Base-by-base conservation (phyloP, 2,329 filamentous ascomycete species). In the Lasiodiplodia sp. region DNA sequence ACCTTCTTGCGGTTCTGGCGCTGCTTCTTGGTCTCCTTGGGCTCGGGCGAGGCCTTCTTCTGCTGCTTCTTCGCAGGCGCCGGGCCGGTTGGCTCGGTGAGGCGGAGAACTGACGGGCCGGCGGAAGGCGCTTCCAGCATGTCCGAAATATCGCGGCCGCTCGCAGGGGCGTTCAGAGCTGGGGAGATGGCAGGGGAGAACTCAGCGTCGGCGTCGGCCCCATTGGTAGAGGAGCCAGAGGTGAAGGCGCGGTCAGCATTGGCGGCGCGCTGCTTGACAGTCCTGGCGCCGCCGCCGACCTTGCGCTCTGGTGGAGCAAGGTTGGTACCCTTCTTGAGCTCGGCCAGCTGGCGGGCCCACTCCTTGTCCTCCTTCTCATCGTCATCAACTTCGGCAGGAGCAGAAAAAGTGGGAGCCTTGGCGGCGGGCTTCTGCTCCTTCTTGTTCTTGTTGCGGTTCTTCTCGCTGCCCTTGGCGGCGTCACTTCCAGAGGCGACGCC, bases 1-100 rank as follows among this genome's bases (percentile, higher is more conserved):
- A 88, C 89, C 88, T 97, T 97, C 84, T 91, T 89, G 73, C 91
- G 88, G 83, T 97, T 96, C 84, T 97, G 94, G 70, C 94, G 90
- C 84, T 97, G 93, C 86, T 97, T 97, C 91, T 97, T 97, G 23
- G 91, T 92, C 85, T 97, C 92, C 21, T 86, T 87, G 60, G 87
- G 70, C 25, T 72, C 70, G 65, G 79, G 77, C 68, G 81, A 85
- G 51, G 85, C 83, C 82, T 90, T 88, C 65, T 85, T 82, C 80
- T 90, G 89, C 71, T 87, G 84, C 77, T 86, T 79, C 40, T 85
- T 71, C 86, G 83, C 80, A 31, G 37, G 38, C 40, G 80, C 79
- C 23, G 83, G 82, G 82, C 86, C 88, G 78, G 81, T 86, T 75
- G 80, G 87, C 78, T 90, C 89, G 67, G 91, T 96, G 71, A 98